A percentile compares a stretch with the other conserved stretches of the same genome.
Evolutionary conservation across 257 asterid genomes (phyloP).

Genomic region (Lithospermum erythrorhizon): DNA sequence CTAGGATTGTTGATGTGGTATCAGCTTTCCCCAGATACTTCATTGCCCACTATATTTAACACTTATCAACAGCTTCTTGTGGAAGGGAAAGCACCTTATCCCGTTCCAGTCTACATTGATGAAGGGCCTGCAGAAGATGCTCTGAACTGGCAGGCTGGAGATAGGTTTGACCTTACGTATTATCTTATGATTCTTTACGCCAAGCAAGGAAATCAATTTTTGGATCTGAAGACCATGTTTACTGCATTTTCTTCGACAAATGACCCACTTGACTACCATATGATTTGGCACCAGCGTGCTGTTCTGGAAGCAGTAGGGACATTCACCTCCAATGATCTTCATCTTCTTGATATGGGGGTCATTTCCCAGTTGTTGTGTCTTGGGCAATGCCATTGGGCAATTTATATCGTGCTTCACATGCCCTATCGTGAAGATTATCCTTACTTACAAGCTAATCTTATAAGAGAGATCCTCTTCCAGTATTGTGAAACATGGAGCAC

Average conservation of each 20-base stretch:
- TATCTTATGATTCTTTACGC: slow-evolving; percentile 98
- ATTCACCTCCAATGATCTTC: slow-evolving; percentile 83
- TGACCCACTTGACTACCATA: slow-evolving; percentile 97
- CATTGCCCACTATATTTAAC: slow-evolving; percentile 60
- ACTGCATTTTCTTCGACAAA: slow-evolving; percentile 87
- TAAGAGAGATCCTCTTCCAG: slow-evolving; percentile 86
- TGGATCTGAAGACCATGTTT: slow-evolving; percentile 75
- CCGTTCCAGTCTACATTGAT: slow-evolving; percentile 88
- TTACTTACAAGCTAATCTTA: slow-evolving; percentile 52
- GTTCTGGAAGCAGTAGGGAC: slow-evolving; percentile 89
- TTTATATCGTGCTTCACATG: slow-evolving; percentile 89
- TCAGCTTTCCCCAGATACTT: slow-evolving; percentile 73
- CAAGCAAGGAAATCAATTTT: slow-evolving; percentile 58
- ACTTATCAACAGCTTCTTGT: slow-evolving; percentile 77
- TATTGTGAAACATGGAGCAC: slow-evolving; percentile 88
- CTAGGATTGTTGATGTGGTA: slow-evolving; percentile 95
- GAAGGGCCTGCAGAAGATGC: slow-evolving; percentile 63
- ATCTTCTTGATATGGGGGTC: slow-evolving; percentile 81
- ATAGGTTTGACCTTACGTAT: slow-evolving; percentile 75
- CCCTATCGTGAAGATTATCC: slow-evolving; percentile 88
- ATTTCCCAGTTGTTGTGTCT: slow-evolving; percentile 82
- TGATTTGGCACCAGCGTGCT: slow-evolving; percentile 99
- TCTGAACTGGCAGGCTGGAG: slow-evolving; percentile 31
- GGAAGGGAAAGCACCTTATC: slow-evolving; percentile 81
- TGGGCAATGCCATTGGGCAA: slow-evolving; percentile 97